Percentiles rank a stretch among this genome's conserved stretches.
These are phyloP conservation scores for Cunninghamia lanceolata DNA, from an alignment of 75 land plant genomes.

Conservation along the genomic window DNA sequence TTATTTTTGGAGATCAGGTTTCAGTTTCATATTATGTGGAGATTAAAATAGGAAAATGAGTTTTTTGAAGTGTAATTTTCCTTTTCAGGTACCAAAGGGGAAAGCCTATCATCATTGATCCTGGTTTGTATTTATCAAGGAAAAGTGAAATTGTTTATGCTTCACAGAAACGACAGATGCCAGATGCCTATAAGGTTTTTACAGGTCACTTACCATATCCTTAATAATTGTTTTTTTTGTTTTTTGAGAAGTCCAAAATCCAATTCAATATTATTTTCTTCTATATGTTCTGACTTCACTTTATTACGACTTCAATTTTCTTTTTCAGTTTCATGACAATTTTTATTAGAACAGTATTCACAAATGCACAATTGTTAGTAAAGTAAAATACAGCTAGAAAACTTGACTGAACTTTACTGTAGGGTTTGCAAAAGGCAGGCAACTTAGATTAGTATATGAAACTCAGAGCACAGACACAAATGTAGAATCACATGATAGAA, in stretches of 20 bases:
- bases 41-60: neutral
- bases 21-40: neutral
- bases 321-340: neutral
- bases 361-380: neutral
- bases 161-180: constrained; percentile 57
- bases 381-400: neutral
- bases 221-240: neutral
- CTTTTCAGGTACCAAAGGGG: constrained; percentile 71
- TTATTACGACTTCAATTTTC: neutral
- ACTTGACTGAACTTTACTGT: neutral
- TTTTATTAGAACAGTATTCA: neutral
- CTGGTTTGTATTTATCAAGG: constrained; percentile 66
- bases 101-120: constrained; percentile 77
- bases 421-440: neutral
- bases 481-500: neutral
- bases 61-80: neutral
- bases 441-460: neutral
- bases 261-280: neutral
- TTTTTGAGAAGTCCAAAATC: neutral
- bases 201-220: constrained; percentile 47
- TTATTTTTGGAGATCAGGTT: neutral
- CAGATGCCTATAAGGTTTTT: constrained; percentile 70
- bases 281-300: neutral
- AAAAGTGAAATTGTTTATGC: constrained; percentile 61
- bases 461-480: neutral